Percentiles rank a stretch among this genome's conserved stretches.
Evolutionary conservation across 2,329 filamentous ascomycete species (phyloP).

Genomic region (Niveomyces coronatus): DNA sequence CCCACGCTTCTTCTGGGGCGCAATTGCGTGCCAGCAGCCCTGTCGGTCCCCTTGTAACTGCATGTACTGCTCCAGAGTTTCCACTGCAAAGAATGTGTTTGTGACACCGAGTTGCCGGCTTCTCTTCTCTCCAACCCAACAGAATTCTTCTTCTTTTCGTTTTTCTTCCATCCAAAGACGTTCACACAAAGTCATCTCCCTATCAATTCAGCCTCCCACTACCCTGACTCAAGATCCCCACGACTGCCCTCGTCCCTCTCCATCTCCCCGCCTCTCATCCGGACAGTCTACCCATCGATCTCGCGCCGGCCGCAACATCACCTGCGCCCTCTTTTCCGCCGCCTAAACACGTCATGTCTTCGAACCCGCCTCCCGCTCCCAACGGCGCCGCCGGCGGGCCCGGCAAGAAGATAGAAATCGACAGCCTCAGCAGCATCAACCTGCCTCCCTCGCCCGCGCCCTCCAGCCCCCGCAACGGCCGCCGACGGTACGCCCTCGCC

Average conservation of each 20-base stretch:
- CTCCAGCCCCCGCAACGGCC: constrained; percentile 76
- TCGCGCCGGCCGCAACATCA: constrained; percentile 7
- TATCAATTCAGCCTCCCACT: no score
- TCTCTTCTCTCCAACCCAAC: no score
- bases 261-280: no score
- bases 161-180: no score
- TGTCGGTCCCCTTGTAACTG: no score
- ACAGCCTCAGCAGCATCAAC: constrained; percentile 65
- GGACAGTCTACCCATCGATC: no score
- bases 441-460: constrained; percentile 87
- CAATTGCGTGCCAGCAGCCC: constrained; percentile 5
- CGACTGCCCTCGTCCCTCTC: no score
- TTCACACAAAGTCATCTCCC: no score
- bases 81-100: not conserved
- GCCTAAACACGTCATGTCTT: constrained; percentile 8
- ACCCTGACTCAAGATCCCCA: no score
- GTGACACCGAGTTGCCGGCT: not conserved
- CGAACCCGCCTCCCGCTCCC: constrained; percentile 8
- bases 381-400: constrained; percentile 26
- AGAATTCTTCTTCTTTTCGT: no score
- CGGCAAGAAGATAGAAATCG: constrained; percentile 58
- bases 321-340: not conserved
- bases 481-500: constrained; percentile 77
- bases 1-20: not conserved
- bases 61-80: not conserved